Conservation (phyloP, 2,329 filamentous ascomycete genomes). For the Ceratocystis variospora region DNA sequence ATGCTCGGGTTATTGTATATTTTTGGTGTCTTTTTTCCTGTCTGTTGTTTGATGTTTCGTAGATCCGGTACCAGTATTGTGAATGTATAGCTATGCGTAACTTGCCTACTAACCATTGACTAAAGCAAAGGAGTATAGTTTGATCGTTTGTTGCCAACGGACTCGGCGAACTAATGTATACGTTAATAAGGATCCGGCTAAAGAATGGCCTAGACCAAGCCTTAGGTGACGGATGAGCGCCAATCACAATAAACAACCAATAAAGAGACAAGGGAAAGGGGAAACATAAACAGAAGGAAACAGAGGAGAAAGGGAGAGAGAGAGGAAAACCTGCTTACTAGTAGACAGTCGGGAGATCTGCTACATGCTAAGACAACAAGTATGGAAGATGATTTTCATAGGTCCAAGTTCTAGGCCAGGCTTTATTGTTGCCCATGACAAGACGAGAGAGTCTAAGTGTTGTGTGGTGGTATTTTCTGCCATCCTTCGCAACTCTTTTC, state of each 20-base stretch:
- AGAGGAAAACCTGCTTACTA: background rate
- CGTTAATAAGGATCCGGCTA: background rate
- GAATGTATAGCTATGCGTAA: too few species aligned
- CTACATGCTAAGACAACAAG: background rate
- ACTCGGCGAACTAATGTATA: background rate
- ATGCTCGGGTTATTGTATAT: background rate
- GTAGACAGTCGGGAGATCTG: background rate
- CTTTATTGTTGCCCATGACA: background rate
- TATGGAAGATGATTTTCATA: background rate
- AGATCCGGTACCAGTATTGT: background rate
- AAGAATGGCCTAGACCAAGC: constrained; percentile 2
- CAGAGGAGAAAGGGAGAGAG: background rate
- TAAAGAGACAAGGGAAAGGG: background rate
- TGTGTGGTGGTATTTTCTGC: background rate
- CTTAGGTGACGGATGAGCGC: background rate
- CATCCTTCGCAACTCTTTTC: background rate
- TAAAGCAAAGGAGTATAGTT: background rate
- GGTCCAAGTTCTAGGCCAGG: too few species aligned
- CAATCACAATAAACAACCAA: background rate
- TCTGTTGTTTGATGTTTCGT: background rate
- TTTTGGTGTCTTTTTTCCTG: background rate
- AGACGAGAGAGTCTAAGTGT: background rate
- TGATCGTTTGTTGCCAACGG: too few species aligned
- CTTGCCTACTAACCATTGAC: background rate
- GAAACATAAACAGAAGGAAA: background rate